Conservation (phyloP, 495 filamentous ascomycete species). For the Aspergillus cavernicola region DNA sequence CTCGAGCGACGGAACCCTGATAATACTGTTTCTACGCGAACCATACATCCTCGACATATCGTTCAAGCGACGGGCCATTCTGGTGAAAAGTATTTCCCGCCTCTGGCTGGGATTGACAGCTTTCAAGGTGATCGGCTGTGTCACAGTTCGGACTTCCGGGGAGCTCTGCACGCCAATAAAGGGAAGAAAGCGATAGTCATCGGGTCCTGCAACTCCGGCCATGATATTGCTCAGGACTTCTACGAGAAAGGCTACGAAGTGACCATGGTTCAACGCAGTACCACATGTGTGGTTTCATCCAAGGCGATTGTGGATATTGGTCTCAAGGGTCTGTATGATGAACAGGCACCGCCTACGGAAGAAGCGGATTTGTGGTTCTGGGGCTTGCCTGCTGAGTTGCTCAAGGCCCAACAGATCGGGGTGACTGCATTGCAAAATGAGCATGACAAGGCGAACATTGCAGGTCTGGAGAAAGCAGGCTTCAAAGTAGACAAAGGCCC, state of each 20-base stretch:
- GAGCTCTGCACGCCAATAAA: slow-evolving; percentile 35
- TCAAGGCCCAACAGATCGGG: too few species aligned
- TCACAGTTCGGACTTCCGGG: slow-evolving; percentile 67
- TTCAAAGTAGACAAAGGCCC: background rate
- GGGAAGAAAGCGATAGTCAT: slow-evolving; percentile 71
- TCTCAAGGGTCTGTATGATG: too few species aligned
- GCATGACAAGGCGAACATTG: background rate
- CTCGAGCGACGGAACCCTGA: slow-evolving; percentile 48
- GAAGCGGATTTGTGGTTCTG: too few species aligned
- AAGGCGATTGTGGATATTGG: too few species aligned
- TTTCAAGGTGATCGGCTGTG: slow-evolving; percentile 55
- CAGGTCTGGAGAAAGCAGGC: background rate
- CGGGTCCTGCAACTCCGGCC: slow-evolving; percentile 75
- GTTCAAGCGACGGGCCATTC: slow-evolving; percentile 70
- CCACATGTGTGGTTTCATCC: slow-evolving; percentile 71
- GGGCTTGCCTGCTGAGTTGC: too few species aligned
- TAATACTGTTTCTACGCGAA: too few species aligned
- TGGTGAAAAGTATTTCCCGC: slow-evolving; percentile 62
- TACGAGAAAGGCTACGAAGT: slow-evolving; percentile 70
- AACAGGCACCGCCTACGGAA: too few species aligned
- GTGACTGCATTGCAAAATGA: too few species aligned
- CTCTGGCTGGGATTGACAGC: slow-evolving; percentile 56
- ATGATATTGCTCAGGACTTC: slow-evolving; percentile 80
- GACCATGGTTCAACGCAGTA: slow-evolving; percentile 73
- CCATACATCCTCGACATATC: slow-evolving; percentile 55